Evolutionary conservation across 495 filamentous ascomycete species (phyloP).

Genomic region (Patellaria atrata): DNA sequence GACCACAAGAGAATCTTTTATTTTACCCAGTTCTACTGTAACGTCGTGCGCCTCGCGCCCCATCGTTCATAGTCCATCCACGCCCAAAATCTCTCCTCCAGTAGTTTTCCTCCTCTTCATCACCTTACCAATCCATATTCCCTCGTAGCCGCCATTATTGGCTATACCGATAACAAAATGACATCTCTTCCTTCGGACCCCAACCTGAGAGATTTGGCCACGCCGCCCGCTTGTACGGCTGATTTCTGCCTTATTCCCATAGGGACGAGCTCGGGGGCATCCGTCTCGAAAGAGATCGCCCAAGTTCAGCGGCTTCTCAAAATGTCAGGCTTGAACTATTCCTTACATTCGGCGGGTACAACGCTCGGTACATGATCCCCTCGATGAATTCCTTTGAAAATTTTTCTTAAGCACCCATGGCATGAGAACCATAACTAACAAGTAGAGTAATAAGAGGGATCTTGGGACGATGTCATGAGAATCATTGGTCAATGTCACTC

Average conservation of each 20-base stretch:
- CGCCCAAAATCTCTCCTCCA: too few species aligned
- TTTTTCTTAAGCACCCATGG: constrained; percentile 7
- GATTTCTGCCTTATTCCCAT: constrained; percentile 37
- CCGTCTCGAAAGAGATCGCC: constrained; percentile 77
- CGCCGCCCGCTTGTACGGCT: constrained; percentile 26
- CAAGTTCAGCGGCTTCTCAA: constrained; percentile 78
- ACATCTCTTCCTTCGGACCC: too few species aligned
- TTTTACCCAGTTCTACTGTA: too few species aligned
- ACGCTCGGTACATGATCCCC: constrained; percentile 60
- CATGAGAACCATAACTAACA: constrained; percentile 7
- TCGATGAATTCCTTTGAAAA: constrained; percentile 2
- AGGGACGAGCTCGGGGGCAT: constrained; percentile 65
- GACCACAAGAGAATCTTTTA: too few species aligned
- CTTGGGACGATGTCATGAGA: constrained; percentile 75
- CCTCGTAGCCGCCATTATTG: too few species aligned
- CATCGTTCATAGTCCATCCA: too few species aligned
- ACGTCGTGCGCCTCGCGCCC: too few species aligned
- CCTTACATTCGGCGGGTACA: constrained; percentile 86
- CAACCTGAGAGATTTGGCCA: constrained; percentile 17
- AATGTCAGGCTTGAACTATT: constrained; percentile 60
- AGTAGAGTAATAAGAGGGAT: constrained; percentile 50
- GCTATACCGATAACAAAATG: too few species aligned
- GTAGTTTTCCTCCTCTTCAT: too few species aligned
- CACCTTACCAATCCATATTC: too few species aligned
- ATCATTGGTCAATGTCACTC: constrained; percentile 83